phyloP scores from a whole-genome alignment of 169 alveolate species.

The Eimeria sp. region DNA sequence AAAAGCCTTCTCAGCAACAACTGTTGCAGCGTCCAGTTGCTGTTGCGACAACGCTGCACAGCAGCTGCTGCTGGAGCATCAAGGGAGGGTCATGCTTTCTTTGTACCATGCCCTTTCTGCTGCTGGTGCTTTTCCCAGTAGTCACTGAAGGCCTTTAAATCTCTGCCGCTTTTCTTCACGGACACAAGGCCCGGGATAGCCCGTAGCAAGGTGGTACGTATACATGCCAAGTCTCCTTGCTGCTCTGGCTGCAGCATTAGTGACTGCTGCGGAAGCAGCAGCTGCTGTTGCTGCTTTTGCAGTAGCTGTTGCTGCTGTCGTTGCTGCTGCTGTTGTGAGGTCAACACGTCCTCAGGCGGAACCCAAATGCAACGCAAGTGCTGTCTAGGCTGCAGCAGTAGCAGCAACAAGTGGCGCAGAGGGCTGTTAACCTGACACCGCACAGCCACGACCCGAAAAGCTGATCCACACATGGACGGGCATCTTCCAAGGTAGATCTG shows the following conservation, averaged over 20 bases:
- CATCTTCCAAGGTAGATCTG: background rate
- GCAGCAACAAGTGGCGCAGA: conserved; percentile 54
- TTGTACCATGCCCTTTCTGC: conserved; percentile 6
- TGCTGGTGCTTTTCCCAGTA: conserved; percentile 61
- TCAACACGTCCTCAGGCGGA: conserved; percentile 72
- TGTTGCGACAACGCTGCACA: background rate
- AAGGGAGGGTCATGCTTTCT: background rate
- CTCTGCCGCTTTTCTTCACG: conserved; percentile 47
- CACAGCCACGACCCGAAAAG: background rate
- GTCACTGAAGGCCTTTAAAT: conserved; percentile 51
- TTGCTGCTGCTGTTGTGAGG: conserved; percentile 53
- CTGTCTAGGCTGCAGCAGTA: conserved; percentile 62
- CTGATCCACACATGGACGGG: background rate
- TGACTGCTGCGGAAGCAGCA: conserved; percentile 26
- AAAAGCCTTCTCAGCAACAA: background rate
- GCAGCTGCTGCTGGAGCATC: conserved; percentile 24
- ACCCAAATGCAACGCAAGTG: conserved; percentile 70
- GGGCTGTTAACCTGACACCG: conserved; percentile 74
- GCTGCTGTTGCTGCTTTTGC: conserved; percentile 8
- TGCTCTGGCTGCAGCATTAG: conserved; percentile 28
- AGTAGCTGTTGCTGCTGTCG: conserved; percentile 44
- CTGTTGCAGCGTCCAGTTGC: background rate
- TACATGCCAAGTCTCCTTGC: conserved; percentile 51
- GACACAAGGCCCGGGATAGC: conserved; percentile 65
- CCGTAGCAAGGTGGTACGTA: conserved; percentile 48